Conservation (phyloP, 2,329 filamentous ascomycete species). For the Ophiostoma tasmaniense region DNA sequence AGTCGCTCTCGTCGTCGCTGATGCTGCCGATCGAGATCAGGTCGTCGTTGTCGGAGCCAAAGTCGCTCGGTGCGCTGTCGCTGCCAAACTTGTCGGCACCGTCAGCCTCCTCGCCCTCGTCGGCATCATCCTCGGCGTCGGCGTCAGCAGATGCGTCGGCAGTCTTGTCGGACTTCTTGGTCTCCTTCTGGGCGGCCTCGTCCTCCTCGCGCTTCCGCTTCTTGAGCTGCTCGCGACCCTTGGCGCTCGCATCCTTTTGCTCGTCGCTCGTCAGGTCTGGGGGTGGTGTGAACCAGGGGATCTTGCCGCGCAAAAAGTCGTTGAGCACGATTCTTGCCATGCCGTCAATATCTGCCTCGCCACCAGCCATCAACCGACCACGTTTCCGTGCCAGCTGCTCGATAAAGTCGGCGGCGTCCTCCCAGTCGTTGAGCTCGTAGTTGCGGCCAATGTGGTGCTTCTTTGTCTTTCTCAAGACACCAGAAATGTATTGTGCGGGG, state of each 20-base stretch:
- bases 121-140: slow-evolving; percentile 47
- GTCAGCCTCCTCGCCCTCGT: slow-evolving; percentile 57
- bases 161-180: slow-evolving; percentile 44
- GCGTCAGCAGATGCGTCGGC: slow-evolving; percentile 21
- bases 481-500: slow-evolving; percentile 89
- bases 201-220: slow-evolving; percentile 60
- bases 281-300: slow-evolving; percentile 89
- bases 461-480: slow-evolving; percentile 72
- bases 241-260: slow-evolving; percentile 38
- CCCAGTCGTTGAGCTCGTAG: slow-evolving; percentile 77
- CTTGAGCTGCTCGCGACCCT: slow-evolving; percentile 75
- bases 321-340: slow-evolving; percentile 96
- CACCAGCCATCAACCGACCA: slow-evolving; percentile 69
- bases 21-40: slow-evolving; percentile 22
- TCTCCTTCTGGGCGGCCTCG: slow-evolving; percentile 29
- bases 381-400: slow-evolving; percentile 80
- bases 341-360: slow-evolving; percentile 90
- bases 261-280: slow-evolving; percentile 50
- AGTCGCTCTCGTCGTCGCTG: slow-evolving; percentile 20
- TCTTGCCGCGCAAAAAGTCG: slow-evolving; percentile 89
- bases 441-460: slow-evolving; percentile 83
- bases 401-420: slow-evolving; percentile 70
- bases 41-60: slow-evolving; percentile 18
- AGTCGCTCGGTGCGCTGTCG: slow-evolving; percentile 31
- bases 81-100: slow-evolving; percentile 42